A percentile compares a stretch with the other conserved stretches of the same genome.
These are phyloP conservation scores for Paramecium octaurelia DNA, from an alignment of 73 alveolate genomes.

Conservation along the genomic window DNA sequence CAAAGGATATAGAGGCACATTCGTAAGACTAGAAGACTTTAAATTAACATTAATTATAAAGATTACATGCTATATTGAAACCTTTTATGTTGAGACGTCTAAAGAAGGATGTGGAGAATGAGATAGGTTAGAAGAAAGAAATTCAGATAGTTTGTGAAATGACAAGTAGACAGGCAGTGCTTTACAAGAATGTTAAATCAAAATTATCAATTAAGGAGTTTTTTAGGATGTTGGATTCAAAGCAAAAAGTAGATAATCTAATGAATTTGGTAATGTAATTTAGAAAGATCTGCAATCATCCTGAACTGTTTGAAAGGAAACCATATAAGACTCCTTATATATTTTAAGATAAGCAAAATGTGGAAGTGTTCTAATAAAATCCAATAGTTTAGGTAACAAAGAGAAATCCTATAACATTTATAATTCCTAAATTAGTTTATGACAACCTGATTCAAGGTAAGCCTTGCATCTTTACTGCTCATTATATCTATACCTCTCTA, in stretches of 20 bases:
- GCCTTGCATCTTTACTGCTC: neutral
- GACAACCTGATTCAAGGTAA: conserved; percentile 58
- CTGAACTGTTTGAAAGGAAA: conserved; percentile 95
- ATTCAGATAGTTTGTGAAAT: conserved; percentile 83
- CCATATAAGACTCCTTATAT: conserved; percentile 89
- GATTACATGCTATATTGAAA: conserved; percentile 94
- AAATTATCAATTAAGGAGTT: conserved; percentile 91
- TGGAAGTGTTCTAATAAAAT: conserved; percentile 60
- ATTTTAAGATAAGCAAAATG: conserved; percentile 70
- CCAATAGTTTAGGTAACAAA: conserved; percentile 52
- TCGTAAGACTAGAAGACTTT: conserved; percentile 87
- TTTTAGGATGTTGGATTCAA: conserved; percentile 84
- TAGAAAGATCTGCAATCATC: conserved; percentile 97
- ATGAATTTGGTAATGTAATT: conserved; percentile 96
- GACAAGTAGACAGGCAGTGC: conserved; percentile 93
- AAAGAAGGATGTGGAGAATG: conserved; percentile 97
- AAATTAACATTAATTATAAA: conserved; percentile 88
- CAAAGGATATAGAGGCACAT: conserved; percentile 97
- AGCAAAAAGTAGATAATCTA: conserved; percentile 90
- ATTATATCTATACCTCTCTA: neutral
- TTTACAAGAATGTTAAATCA: conserved; percentile 87
- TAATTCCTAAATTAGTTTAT: conserved; percentile 85
- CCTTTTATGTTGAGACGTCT: conserved; percentile 97
- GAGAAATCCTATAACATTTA: conserved; percentile 75
- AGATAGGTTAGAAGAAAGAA: conserved; percentile 94